Conservation (phyloP, 768 basidiomycete species). For the Obba rivulosa region DNA sequence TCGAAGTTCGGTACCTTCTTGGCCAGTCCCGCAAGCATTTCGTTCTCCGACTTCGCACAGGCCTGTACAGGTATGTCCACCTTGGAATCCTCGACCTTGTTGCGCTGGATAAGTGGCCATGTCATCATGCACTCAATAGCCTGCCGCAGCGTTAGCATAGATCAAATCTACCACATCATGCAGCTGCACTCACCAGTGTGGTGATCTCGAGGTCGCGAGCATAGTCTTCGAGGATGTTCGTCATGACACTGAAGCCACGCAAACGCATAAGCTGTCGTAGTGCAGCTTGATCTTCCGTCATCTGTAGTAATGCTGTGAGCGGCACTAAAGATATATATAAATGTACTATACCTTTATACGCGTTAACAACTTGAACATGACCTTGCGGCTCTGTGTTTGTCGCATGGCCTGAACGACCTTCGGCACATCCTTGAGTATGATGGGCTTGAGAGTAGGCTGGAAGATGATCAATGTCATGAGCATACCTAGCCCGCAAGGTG, state of each 20-base stretch:
- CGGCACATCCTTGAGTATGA: conserved; percentile 76
- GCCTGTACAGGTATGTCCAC: conserved; percentile 52
- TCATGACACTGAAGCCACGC: conserved; percentile 92
- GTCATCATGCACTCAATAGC: conserved; percentile 58
- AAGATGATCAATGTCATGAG: conserved; percentile 1
- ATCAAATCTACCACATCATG: not conserved
- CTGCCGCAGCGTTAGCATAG: conserved; percentile 28
- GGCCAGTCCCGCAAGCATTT: conserved; percentile 51
- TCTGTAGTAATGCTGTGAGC: conserved; percentile 35
- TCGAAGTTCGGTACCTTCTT: conserved; percentile 43
- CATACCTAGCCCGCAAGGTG: not conserved
- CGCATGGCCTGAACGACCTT: conserved; percentile 90
- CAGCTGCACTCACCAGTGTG: conserved; percentile 47
- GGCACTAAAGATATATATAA: not conserved
- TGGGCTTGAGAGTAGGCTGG: conserved; percentile 73
- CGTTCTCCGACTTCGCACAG: conserved; percentile 51
- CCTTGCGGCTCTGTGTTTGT: conserved; percentile 78
- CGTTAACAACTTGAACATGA: conserved; percentile 77
- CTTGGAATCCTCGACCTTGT: conserved; percentile 86
- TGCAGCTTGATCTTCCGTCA: conserved; percentile 77
- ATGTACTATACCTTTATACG: conserved; percentile 80
- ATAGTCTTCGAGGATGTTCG: conserved; percentile 78
- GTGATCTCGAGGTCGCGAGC: conserved; percentile 63
- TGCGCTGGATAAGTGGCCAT: conserved; percentile 83
- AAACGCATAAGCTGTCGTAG: conserved; percentile 84